Conservation (phyloP, 139 green algal species). For the Pycnococcus provasolii region DNA sequence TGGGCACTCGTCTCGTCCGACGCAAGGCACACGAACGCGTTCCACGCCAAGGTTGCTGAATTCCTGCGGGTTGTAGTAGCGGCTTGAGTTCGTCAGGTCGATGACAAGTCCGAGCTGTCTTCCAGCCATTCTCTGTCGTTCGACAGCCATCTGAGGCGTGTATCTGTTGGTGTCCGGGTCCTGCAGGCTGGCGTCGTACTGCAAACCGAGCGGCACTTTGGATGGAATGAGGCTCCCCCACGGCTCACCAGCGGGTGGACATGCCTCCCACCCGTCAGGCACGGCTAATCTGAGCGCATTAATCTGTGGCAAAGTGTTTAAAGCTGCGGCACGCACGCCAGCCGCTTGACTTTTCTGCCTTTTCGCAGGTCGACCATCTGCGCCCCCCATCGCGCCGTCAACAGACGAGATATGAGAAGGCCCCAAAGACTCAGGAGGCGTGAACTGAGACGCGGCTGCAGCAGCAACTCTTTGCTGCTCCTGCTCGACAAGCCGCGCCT, state of each 20-base stretch:
- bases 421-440: too few species aligned
- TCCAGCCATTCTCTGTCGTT: conserved; percentile 16
- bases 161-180: conserved; percentile 25
- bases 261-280: conserved; percentile 44
- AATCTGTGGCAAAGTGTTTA: too few species aligned
- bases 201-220: conserved; percentile 45
- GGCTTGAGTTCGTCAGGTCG: conserved; percentile 79
- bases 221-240: conserved; percentile 37
- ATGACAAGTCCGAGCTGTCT: conserved; percentile 66
- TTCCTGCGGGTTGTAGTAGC: conserved; percentile 73
- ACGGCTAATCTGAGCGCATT: too few species aligned
- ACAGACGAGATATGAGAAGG: too few species aligned
- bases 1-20: conserved; percentile 57
- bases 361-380: too few species aligned
- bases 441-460: too few species aligned
- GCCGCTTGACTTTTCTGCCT: too few species aligned
- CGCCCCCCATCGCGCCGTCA: too few species aligned
- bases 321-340: too few species aligned
- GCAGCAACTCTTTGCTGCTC: too few species aligned
- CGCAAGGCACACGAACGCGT: conserved; percentile 68
- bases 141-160: conserved; percentile 31
- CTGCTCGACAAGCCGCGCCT: too few species aligned
- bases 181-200: conserved; percentile 28
- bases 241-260: conserved; percentile 31
- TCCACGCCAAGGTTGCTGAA: conserved; percentile 33